Evolutionary conservation across 2,329 filamentous ascomycete species (phyloP).

Genomic region (Pseudovirgaria hyperparasitica): DNA sequence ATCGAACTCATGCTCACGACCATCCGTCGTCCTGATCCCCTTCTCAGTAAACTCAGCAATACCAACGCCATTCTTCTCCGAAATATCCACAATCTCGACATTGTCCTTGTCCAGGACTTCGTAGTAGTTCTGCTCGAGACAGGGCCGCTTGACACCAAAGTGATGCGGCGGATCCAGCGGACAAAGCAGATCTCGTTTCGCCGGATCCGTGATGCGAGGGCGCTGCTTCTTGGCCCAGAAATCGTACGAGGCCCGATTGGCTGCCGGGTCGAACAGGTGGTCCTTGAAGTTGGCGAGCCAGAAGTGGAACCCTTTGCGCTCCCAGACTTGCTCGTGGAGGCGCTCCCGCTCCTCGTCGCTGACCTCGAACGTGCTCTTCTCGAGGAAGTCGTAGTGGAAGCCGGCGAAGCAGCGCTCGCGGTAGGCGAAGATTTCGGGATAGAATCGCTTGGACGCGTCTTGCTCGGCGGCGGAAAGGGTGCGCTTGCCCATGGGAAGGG

Average conservation of each 20-base stretch:
- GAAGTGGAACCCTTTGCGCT: slow-evolving; percentile 14
- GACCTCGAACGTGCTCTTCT: slow-evolving; percentile 37
- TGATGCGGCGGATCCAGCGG: slow-evolving; percentile 24
- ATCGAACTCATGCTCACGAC: slow-evolving; percentile 20
- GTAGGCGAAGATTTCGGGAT: slow-evolving; percentile 32
- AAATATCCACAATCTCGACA: slow-evolving; percentile 24
- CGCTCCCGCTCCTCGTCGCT: slow-evolving; percentile 21
- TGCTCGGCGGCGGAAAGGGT: slow-evolving; percentile 35
- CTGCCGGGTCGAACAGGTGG: slow-evolving; percentile 16
- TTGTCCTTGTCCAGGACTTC: slow-evolving; percentile 25
- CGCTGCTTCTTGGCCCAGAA: slow-evolving; percentile 28
- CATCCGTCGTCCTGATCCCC: slow-evolving; percentile 20
- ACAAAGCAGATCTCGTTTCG: slow-evolving; percentile 26
- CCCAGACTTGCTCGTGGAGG: slow-evolving; percentile 25
- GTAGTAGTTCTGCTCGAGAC: slow-evolving; percentile 29
- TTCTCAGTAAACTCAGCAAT: slow-evolving; percentile 15
- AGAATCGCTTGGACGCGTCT: slow-evolving; percentile 20
- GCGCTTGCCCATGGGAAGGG: slow-evolving; percentile 43
- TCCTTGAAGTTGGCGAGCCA: slow-evolving; percentile 22
- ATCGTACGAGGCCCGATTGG: slow-evolving; percentile 26
- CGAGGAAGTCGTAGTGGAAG: slow-evolving; percentile 39
- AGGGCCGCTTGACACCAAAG: slow-evolving; percentile 25
- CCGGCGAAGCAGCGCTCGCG: slow-evolving; percentile 40
- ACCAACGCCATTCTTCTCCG: slow-evolving; percentile 19
- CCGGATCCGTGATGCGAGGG: slow-evolving; percentile 21